A percentile compares a stretch with the other conserved stretches of the same genome.
Conservation (phyloP, 345 rosid genomes). For the Eucalyptus leucophloia region DNA sequence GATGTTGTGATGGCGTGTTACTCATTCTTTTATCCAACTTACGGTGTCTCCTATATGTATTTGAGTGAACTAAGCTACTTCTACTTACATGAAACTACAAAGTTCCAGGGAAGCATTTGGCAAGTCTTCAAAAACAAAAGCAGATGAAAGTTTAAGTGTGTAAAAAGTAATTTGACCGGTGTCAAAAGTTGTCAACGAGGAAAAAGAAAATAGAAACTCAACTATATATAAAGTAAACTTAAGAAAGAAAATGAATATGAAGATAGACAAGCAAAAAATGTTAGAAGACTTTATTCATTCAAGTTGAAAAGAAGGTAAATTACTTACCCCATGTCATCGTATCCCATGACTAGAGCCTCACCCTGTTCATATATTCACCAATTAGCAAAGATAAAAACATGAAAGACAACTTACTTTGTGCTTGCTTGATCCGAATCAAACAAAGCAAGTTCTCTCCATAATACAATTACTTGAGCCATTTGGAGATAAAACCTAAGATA, state of each 20-base stretch:
- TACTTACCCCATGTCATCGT: conserved; percentile 96
- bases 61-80: neutral
- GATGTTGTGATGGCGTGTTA: neutral
- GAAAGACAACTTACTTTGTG: neutral
- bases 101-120: neutral
- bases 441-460: neutral
- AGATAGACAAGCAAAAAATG: neutral
- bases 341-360: conserved; percentile 98
- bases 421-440: neutral
- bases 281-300: neutral
- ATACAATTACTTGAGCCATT: neutral
- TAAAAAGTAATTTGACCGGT: neutral
- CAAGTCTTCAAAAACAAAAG: neutral
- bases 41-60: neutral
- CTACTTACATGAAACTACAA: neutral
- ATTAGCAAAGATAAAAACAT: neutral
- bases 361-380: conserved; percentile 47
- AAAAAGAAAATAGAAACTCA: neutral
- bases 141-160: neutral
- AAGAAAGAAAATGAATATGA: neutral
- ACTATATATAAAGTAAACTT: neutral
- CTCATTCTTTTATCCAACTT: neutral
- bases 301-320: neutral
- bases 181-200: neutral
- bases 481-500: neutral